Conservation (phyloP, 164 flowering plant species). For the Umbilicus rupestris region DNA sequence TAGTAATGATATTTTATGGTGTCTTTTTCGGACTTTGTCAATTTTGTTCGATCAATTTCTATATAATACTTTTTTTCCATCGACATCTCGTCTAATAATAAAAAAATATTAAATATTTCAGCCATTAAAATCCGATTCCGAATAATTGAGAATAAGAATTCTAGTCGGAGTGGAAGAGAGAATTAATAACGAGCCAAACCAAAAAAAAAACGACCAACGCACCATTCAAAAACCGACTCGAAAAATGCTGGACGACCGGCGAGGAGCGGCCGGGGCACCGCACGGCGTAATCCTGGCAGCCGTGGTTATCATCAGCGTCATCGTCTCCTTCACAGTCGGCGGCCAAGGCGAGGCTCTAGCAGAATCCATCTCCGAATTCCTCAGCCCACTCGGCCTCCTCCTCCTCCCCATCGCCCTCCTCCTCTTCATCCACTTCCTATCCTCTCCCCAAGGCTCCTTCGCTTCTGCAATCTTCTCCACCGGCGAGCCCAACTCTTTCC, state of each 20-base stretch:
- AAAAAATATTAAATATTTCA: too few species aligned
- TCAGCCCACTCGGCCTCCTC: constrained; percentile 67
- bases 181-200: too few species aligned
- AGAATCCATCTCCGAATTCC: constrained; percentile 46
- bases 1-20: too few species aligned
- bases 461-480: constrained; percentile 45
- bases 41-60: too few species aligned
- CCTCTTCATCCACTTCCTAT: constrained; percentile 66
- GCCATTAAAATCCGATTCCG: too few species aligned
- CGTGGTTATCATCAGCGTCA: constrained; percentile 45
- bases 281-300: constrained; percentile 52
- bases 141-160: too few species aligned
- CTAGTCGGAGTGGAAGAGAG: too few species aligned
- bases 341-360: constrained; percentile 66
- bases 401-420: constrained; percentile 63
- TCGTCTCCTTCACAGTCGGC: constrained; percentile 46
- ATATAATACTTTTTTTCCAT: too few species aligned
- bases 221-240: background rate
- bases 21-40: too few species aligned
- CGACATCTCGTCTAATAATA: too few species aligned
- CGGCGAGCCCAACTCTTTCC: constrained; percentile 74
- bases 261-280: constrained; percentile 39
- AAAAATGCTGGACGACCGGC: background rate
- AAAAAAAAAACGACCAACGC: background rate
- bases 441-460: constrained; percentile 49